Evolutionary conservation across 1,284 basidiomycete species (phyloP).

Genomic region (Leccinum griseonigrum): DNA sequence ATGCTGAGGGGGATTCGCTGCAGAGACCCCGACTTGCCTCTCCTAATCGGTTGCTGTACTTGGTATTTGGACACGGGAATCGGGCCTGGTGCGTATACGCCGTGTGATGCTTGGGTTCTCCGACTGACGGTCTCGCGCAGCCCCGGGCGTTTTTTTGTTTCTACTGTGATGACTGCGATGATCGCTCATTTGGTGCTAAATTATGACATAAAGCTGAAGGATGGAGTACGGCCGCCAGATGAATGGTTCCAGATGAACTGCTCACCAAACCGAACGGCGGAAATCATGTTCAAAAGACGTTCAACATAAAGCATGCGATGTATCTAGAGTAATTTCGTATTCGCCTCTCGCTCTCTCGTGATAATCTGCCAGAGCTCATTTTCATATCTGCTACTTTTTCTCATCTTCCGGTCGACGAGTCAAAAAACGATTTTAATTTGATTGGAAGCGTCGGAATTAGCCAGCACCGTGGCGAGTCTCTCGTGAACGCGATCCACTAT

Average conservation of each 20-base stretch:
- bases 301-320: slow-evolving; percentile 9
- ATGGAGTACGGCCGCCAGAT: slow-evolving; percentile 37
- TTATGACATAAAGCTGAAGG: slow-evolving; percentile 37
- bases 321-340: slow-evolving; percentile 14
- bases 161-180: slow-evolving; percentile 34
- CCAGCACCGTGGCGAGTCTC: neutral
- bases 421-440: slow-evolving; percentile 6
- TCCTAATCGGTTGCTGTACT: slow-evolving; percentile 31
- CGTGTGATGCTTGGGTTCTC: neutral
- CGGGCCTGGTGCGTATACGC: slow-evolving; percentile 40
- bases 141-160: slow-evolving; percentile 40
- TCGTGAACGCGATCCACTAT: neutral
- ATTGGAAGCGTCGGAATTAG: slow-evolving; percentile 12
- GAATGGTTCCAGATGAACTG: slow-evolving; percentile 38
- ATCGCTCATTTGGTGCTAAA: slow-evolving; percentile 37
- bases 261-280: slow-evolving; percentile 27
- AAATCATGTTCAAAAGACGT: slow-evolving; percentile 34
- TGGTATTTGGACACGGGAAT: slow-evolving; percentile 43
- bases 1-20: slow-evolving; percentile 15
- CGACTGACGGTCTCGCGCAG: slow-evolving; percentile 19
- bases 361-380: neutral
- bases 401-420: neutral
- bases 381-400: neutral
- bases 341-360: slow-evolving; percentile 10
- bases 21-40: slow-evolving; percentile 29